Evolutionary conservation across 768 basidiomycete species (phyloP), one percentile per base, ranked within the genome.

Genomic region (Tylopilus vinaceipallidus): DNA sequence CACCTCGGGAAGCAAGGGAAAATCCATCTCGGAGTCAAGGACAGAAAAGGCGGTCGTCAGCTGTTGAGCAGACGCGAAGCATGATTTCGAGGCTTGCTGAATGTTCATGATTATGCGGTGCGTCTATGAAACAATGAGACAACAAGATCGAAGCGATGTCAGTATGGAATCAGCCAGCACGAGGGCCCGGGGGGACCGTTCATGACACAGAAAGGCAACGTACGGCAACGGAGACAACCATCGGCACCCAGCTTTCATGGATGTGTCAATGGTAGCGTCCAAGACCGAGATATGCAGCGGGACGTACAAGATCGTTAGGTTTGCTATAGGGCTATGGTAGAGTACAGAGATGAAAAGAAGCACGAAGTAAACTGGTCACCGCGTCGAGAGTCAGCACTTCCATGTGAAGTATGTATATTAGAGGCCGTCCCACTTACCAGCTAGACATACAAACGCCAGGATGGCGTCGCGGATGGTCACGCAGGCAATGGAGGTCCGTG

Each of bases 401-500:
- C 12, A 40, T 10, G 17, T 32, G 2, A 22, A 35, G 13, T 6
- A 4, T 0, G 16, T 4, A 29, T 23, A n/a, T n/a, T n/a, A n/a
- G n/a, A 20, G 35, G 2, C 11, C 10, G 16, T 12, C 3, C 27
- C 3, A 14, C 63, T 63, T 19, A 64, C 63, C 50, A 20, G 19
- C 16, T 16, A 64, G 7, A 9, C 38, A 52, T 3, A 16, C 5
- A 6, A 66, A 64, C 10, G 48, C 53, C 2, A 56, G 3, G 3
- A 56, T 3, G 22, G 64, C 59, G 22, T 64, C 63, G 3, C 64
- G 56, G n/a, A 64, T 58, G 13, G 64, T 66, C 1, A 61, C 33
- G 14, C 49, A 62, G 10, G 50, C 52, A 24, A 59, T 36, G 7
- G 37, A 42, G 8, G 29, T 13, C 29, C 52, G 43, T 10, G 22